These are phyloP conservation scores for Musa schizocarpa DNA, from an alignment of 176 grass and related monocot species.

Conservation along the genomic window DNA sequence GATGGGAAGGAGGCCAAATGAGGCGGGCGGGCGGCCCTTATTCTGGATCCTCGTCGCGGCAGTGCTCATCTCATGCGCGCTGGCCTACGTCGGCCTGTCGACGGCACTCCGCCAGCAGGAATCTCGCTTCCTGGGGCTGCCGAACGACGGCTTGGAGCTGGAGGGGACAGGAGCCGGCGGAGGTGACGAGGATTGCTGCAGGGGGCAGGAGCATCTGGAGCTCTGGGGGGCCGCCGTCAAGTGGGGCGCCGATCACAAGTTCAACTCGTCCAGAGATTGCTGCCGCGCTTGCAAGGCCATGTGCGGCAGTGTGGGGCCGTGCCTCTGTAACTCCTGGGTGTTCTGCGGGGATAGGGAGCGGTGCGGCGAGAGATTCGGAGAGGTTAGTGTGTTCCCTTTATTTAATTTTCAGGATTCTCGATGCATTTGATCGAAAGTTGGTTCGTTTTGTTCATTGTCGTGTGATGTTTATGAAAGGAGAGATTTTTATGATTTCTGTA, in stretches of 20 bases:
- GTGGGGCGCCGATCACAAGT: constrained; percentile 25
- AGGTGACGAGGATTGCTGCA: constrained; percentile 35
- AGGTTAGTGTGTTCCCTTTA: constrained; percentile 32
- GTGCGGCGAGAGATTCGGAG: constrained; percentile 55
- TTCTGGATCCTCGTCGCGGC: not conserved
- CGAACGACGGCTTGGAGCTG: not conserved
- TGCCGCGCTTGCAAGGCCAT: constrained; percentile 61
- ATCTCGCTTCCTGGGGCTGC: not conserved
- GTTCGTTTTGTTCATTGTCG: not conserved
- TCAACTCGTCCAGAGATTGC: constrained; percentile 47
- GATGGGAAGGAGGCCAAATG: not conserved
- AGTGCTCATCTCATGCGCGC: not conserved
- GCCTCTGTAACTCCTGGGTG: constrained; percentile 80
- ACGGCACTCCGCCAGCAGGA: not conserved
- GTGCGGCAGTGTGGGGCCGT: constrained; percentile 36
- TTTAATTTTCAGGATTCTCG: not conserved
- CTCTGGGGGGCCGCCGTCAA: constrained; percentile 49
- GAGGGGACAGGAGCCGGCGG: not conserved
- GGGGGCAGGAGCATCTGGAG: constrained; percentile 50
- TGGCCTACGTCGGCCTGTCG: not conserved
- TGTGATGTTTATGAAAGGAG: no score
- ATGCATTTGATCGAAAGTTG: not conserved
- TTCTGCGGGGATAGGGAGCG: constrained; percentile 60
- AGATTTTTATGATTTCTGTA: no score
- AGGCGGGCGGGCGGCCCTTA: not conserved